Evolutionary conservation across 2,329 filamentous ascomycete species (phyloP).

Genomic region (Neofusicoccum sp.): DNA sequence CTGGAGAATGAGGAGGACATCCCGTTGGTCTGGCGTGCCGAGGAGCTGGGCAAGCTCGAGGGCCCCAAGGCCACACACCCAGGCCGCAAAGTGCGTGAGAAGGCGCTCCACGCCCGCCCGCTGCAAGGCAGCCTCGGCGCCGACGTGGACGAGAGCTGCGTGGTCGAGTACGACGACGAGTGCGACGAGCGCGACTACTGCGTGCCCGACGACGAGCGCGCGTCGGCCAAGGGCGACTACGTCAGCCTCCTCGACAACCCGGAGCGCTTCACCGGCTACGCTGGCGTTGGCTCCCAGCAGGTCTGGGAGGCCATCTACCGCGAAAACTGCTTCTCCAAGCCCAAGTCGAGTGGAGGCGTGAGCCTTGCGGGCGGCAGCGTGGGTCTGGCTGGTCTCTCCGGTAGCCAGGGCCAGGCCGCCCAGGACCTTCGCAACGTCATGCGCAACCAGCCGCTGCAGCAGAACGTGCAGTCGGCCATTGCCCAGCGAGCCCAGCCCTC

Average conservation of each 20-base stretch:
- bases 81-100: slow-evolving; percentile 70
- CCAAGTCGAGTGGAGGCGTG: slow-evolving; percentile 37
- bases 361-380: slow-evolving; percentile 45
- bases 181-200: slow-evolving; percentile 97
- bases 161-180: slow-evolving; percentile 96
- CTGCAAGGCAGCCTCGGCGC: slow-evolving; percentile 83
- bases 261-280: slow-evolving; percentile 93
- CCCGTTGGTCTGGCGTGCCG: slow-evolving; percentile 85
- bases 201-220: slow-evolving; percentile 90
- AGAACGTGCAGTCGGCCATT: slow-evolving; percentile 62
- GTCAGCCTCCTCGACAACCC: slow-evolving; percentile 93
- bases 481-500: slow-evolving; percentile 53
- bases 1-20: slow-evolving; percentile 95
- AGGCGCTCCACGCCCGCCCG: slow-evolving; percentile 69
- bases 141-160: slow-evolving; percentile 89
- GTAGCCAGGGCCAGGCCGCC: slow-evolving; percentile 56
- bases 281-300: slow-evolving; percentile 79
- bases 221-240: slow-evolving; percentile 87
- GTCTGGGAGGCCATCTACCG: slow-evolving; percentile 97
- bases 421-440: slow-evolving; percentile 65
- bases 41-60: slow-evolving; percentile 88
- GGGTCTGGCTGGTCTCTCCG: slow-evolving; percentile 29
- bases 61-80: slow-evolving; percentile 91
- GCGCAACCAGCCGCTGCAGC: slow-evolving; percentile 60
- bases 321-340: slow-evolving; percentile 86